Evolutionary conservation across 2,329 filamentous ascomycete species (phyloP).

Genomic region (Leptosphaerulina australis): DNA sequence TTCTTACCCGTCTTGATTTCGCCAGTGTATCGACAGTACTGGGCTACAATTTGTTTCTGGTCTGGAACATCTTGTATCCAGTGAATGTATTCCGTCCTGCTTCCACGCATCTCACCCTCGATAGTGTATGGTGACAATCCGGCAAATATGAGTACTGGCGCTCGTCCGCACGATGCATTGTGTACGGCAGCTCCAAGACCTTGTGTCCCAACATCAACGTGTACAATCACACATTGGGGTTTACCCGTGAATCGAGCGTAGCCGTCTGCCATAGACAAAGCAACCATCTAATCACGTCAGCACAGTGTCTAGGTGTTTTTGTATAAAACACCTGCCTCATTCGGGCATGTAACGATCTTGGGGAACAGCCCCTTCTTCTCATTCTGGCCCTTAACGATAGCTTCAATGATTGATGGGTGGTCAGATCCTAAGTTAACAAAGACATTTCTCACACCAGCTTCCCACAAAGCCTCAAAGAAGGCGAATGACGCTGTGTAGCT

Average conservation of each 20-base stretch:
- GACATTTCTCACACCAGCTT: conserved; percentile 56
- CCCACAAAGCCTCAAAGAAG: conserved; percentile 82
- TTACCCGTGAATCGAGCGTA: conserved; percentile 72
- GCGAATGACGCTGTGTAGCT: conserved; percentile 77
- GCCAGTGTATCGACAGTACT: conserved; percentile 83
- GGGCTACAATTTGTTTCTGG: conserved; percentile 77
- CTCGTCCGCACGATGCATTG: conserved; percentile 76
- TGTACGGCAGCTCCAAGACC: conserved; percentile 78
- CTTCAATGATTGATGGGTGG: conserved; percentile 79
- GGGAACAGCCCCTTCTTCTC: conserved; percentile 70
- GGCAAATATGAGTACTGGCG: conserved; percentile 78
- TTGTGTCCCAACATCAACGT: conserved; percentile 83
- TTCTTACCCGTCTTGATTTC: conserved; percentile 86
- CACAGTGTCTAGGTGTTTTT: background rate
- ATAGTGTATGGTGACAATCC: conserved; percentile 77
- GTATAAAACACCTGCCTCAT: conserved; percentile 63
- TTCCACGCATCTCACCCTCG: conserved; percentile 76
- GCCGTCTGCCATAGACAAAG: conserved; percentile 82
- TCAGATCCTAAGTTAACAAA: conserved; percentile 73
- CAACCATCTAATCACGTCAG: conserved; percentile 69
- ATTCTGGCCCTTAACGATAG: conserved; percentile 76
- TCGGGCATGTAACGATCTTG: conserved; percentile 77
- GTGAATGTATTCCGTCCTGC: conserved; percentile 79
- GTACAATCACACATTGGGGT: conserved; percentile 78
- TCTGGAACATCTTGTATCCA: conserved; percentile 87